Base-by-base conservation (phyloP, 2,329 filamentous ascomycete genomes). In the Calonectria hawksworthii region DNA sequence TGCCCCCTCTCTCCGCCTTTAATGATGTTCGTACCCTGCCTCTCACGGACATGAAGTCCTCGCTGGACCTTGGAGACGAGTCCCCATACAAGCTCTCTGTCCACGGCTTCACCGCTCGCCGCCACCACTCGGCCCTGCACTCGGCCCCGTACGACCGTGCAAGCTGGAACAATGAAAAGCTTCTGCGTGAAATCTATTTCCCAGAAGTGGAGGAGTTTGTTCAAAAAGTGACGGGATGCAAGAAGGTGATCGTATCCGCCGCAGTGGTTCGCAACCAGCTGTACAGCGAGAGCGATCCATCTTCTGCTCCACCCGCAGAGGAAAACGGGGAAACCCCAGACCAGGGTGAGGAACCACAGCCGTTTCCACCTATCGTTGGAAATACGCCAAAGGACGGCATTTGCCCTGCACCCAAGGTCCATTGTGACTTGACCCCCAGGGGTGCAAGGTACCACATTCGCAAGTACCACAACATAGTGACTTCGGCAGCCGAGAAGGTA, bases 391-490 rank as follows among this genome's bases (percentile, higher is more conserved):
- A 23, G 21, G 56, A 61, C 41, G 56, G 32, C 16, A 61, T 61
- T 13, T 61, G 56, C 36, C 70, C 70, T 41, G 70, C 70, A 23
- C 70, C 70, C 14, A 72, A 72, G 52, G 70, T 72, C 38, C 70
- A 72, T 41, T 47, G 56, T 50, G 70, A 72, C 28, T 30, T 72
- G 9, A 56, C 70, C 30, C 70, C 70, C 32, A 51, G 50, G 63
- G 70, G 70, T 67, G 70, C 70, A 47, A 56, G 70, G 32, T 72
- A 72, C 51, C 63, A 72, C 63, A 72, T 68, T 41, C 50, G 70
- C 68, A 67, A 68, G 70, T 67, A 63, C 38, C 63, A 72, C 23
- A 56, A 41, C 36, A 18, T 52, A 47, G 70, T 73, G 51, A 32
- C 64, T 41, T 28, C 34, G 4, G 56, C 13, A 11, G 56, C 56